Base-by-base conservation (phyloP, 1,284 basidiomycete species). In the Cronartium quercuum region DNA sequence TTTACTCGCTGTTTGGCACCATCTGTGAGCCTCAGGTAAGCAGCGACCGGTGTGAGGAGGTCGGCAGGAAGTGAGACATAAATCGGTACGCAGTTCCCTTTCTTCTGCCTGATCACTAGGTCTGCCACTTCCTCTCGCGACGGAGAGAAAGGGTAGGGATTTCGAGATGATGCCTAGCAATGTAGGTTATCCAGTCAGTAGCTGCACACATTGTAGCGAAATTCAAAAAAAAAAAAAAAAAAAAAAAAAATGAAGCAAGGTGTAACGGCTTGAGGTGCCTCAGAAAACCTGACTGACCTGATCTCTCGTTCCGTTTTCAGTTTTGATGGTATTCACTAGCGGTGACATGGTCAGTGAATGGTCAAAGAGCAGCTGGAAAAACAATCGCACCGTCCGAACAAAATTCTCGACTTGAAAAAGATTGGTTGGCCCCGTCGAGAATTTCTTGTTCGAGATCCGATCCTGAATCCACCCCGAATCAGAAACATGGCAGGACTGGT, bases 41-140 rank as follows among this genome's bases (percentile, higher is more conserved):
- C 94, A 82, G 94, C 91, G 80, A 95, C 95, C 82, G 96, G 96
- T 13, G 96, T 99, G 76, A 98, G 86, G 76, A 98, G 88, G 82
- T 99, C 96, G 73, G 94, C 94, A 34, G 96, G 93, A 7, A 98
- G 86, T 78, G 94, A 90, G 75, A 94, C 87, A 83, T 89, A 98
- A 78, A 98, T 87, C 18, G 95, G 95, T 55, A 98, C 87, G 80
- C 90, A 93, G 81, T 95, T 95, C 81, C 94, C 93, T 73, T 83
- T 84, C 82, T 91, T 90, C 82, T 91, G 89, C 63, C 87, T 85
- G 15, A 76, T 35, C 21, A 73, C 57, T 2, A 73, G 69, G 41
- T 73, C 47, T 34, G 41, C 41, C 24, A 65, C 69, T 38, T 51
- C 61, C 29, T 73, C 62, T 57, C 47, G 38, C n/a, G 42, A 64